These are phyloP conservation scores for Anisogramma anomala DNA, from an alignment of 2,329 filamentous ascomycete genomes.

Conservation along the genomic window DNA sequence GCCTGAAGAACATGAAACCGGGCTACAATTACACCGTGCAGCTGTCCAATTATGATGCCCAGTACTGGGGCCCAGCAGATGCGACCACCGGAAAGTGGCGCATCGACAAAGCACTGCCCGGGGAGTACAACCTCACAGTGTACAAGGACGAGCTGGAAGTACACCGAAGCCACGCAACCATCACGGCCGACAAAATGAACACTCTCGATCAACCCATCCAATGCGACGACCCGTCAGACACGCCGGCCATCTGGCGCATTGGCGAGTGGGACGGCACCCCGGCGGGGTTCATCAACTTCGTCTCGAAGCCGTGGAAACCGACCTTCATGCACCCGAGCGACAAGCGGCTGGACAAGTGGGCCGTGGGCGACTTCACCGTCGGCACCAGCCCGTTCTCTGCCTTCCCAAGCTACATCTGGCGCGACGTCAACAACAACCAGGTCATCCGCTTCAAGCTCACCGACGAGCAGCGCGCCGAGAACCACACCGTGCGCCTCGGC, in stretches of 20 bases:
- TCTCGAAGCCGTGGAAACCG: slow-evolving; percentile 27
- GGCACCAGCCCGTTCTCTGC: slow-evolving; percentile 23
- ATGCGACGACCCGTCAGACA: slow-evolving; percentile 23
- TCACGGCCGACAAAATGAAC: slow-evolving; percentile 21
- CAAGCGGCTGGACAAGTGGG: slow-evolving; percentile 22
- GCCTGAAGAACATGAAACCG: slow-evolving; percentile 26
- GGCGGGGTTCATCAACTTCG: slow-evolving; percentile 25
- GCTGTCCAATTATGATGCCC: slow-evolving; percentile 24
- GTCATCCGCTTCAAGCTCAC: slow-evolving; percentile 28
- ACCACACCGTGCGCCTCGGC: slow-evolving; percentile 21
- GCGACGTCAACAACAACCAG: slow-evolving; percentile 30
- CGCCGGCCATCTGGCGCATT: slow-evolving; percentile 25
- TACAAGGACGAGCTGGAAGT: slow-evolving; percentile 26
- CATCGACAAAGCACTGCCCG: slow-evolving; percentile 22
- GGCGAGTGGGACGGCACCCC: slow-evolving; percentile 27
- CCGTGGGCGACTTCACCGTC: slow-evolving; percentile 24
- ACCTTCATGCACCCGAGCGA: slow-evolving; percentile 31
- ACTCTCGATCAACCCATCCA: slow-evolving; percentile 22
- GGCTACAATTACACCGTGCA: slow-evolving; percentile 28
- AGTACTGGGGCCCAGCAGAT: slow-evolving; percentile 26
- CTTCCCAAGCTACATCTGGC: slow-evolving; percentile 32
- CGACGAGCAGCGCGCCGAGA: slow-evolving; percentile 19
- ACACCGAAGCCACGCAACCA: slow-evolving; percentile 18
- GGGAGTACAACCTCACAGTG: slow-evolving; percentile 24
- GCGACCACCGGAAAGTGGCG: slow-evolving; percentile 20